phyloP scores from a whole-genome alignment of 192 early-diverging fungal genomes.

The Podila clonocystis region DNA sequence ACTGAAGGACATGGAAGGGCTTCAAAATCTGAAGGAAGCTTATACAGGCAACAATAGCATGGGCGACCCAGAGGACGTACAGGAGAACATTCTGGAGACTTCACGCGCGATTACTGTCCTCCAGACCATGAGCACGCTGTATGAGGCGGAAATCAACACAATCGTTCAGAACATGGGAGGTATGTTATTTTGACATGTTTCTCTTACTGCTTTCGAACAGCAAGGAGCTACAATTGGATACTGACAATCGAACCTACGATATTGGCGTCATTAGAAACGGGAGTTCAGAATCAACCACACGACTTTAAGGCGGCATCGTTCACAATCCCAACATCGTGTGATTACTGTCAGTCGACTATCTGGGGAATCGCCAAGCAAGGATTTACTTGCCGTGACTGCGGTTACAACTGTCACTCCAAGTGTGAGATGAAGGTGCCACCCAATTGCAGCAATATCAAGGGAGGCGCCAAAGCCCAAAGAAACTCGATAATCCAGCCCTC shows the following conservation, averaged over 20 bases:
- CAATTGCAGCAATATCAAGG: conserved; percentile 67
- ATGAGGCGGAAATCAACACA: conserved; percentile 68
- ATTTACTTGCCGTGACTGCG: conserved; percentile 72
- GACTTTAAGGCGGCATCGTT: conserved; percentile 76
- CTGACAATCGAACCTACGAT: too few relatives aligned
- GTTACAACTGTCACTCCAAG: conserved; percentile 80
- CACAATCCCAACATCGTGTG: conserved; percentile 79
- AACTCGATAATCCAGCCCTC: conserved; percentile 27
- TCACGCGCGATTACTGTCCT: conserved; percentile 62
- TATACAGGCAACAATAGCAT: conserved; percentile 59
- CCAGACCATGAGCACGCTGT: conserved; percentile 52
- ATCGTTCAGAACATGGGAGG: conserved; percentile 75
- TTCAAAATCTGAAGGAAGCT: conserved; percentile 57
- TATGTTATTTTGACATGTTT: conserved; percentile 15
- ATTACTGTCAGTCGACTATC: conserved; percentile 77
- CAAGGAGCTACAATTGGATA: background rate
- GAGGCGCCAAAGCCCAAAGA: conserved; percentile 55
- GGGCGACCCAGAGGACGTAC: conserved; percentile 70
- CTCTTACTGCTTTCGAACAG: background rate
- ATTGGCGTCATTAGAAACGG: conserved; percentile 51
- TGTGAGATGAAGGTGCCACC: conserved; percentile 84
- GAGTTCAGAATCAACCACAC: conserved; percentile 62
- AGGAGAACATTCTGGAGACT: conserved; percentile 63
- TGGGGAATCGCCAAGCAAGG: conserved; percentile 84
- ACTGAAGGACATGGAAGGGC: conserved; percentile 61